phyloP scores from a whole-genome alignment of 495 filamentous ascomycete genomes.

The Peziza echinospora region DNA sequence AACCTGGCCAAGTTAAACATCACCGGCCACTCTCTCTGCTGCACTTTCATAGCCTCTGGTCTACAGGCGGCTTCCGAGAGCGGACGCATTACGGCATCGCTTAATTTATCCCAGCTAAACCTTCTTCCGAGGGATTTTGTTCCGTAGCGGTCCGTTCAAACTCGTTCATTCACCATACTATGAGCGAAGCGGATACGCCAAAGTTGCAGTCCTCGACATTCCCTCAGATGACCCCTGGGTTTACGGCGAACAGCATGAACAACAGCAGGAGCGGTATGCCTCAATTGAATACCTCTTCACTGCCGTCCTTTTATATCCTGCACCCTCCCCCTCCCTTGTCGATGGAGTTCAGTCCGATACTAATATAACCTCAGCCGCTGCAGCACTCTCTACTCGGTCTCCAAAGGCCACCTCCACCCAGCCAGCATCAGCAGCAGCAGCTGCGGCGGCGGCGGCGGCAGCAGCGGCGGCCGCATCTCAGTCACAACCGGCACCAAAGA shows the following conservation, averaged over 20 bases:
- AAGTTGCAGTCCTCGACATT: background rate
- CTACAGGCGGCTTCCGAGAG: no score
- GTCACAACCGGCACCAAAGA: constrained; percentile 50
- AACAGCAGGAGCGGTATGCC: background rate
- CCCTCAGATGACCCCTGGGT: background rate
- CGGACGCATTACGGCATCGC: no score
- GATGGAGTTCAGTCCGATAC: background rate
- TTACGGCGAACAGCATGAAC: background rate
- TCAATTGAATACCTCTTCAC: background rate
- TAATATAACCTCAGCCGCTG: background rate
- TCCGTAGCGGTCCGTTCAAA: background rate
- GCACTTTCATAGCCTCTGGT: no score
- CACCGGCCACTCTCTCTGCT: no score
- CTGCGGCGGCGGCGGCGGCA: no score
- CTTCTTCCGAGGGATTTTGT: no score
- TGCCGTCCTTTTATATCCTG: background rate
- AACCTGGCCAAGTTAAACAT: no score
- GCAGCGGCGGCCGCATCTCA: background rate
- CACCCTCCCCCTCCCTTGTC: no score
- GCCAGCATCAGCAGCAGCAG: background rate
- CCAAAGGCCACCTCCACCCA: background rate
- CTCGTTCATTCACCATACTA: background rate
- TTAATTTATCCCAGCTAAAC: no score
- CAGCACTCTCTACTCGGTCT: background rate
- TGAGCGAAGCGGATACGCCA: background rate